Conservation (phyloP, 805 yeast genomes). For the Candida loeiensis region DNA sequence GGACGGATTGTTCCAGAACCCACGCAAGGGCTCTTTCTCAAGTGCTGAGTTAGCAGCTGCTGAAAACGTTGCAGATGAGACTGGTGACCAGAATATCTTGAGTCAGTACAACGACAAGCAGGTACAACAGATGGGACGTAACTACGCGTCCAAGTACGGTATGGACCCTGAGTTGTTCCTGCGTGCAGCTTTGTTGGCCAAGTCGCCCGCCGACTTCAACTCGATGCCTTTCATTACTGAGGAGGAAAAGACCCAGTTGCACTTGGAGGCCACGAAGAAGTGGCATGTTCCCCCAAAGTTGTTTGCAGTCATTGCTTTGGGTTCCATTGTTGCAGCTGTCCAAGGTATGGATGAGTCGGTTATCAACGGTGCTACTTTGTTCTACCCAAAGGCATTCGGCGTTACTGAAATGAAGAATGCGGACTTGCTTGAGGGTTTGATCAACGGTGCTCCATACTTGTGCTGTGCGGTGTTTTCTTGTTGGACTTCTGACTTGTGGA, state of each 20-base stretch:
- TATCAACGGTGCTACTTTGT: slow-evolving; percentile 62
- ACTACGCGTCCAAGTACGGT: slow-evolving; percentile 54
- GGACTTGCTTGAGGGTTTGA: slow-evolving; percentile 57
- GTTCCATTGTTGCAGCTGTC: slow-evolving; percentile 67
- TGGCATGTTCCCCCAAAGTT: slow-evolving; percentile 48
- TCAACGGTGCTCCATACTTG: slow-evolving; percentile 64
- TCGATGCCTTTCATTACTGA: slow-evolving; percentile 49
- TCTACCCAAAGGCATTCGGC: slow-evolving; percentile 55
- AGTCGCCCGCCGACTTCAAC: slow-evolving; percentile 52
- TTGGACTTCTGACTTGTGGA: slow-evolving; percentile 56
- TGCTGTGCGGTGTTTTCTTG: slow-evolving; percentile 56
- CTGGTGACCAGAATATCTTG: slow-evolving; percentile 42
- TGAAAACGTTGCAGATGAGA: slow-evolving; percentile 3
- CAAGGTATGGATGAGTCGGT: slow-evolving; percentile 79
- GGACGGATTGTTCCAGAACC: background rate
- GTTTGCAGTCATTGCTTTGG: slow-evolving; percentile 51
- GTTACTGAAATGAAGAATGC: slow-evolving; percentile 40
- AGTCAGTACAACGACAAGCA: slow-evolving; percentile 58
- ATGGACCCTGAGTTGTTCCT: slow-evolving; percentile 60
- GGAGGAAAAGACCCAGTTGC: slow-evolving; percentile 46
- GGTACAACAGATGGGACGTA: slow-evolving; percentile 66
- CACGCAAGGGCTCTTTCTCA: slow-evolving; percentile 1
- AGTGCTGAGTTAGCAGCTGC: slow-evolving; percentile 17
- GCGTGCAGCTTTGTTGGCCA: slow-evolving; percentile 57
- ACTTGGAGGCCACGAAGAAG: slow-evolving; percentile 42